Evolutionary conservation across 2,329 filamentous ascomycete species (phyloP).

Genomic region (Spiromastix sp.): DNA sequence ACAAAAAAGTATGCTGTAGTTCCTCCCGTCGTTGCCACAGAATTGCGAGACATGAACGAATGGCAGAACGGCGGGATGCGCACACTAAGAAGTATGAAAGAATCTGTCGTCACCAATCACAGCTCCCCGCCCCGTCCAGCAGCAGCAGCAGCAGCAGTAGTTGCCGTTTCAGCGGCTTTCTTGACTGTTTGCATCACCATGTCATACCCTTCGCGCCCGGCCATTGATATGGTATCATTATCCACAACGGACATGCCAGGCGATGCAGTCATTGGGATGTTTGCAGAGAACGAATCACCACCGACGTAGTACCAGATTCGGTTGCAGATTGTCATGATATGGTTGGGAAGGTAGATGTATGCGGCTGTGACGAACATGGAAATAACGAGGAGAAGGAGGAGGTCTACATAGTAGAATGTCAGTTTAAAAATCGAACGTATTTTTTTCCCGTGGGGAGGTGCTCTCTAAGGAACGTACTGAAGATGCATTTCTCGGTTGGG

Average conservation of each 20-base stretch:
- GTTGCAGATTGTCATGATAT: constrained; percentile 69
- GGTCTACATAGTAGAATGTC: constrained; percentile 48
- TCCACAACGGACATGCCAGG: constrained; percentile 2
- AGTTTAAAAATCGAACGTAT: constrained; percentile 4
- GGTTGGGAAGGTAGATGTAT: constrained; percentile 86
- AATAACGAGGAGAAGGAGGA: constrained; percentile 80
- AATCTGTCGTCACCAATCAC: no score
- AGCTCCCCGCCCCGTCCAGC: constrained; percentile 16
- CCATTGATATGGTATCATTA: constrained; percentile 18
- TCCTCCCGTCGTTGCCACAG: no score
- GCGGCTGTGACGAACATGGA: constrained; percentile 78
- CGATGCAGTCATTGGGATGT: constrained; percentile 6
- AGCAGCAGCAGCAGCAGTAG: constrained; percentile 13
- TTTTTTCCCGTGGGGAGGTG: no score
- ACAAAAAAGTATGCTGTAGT: no score
- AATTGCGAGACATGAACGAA: no score
- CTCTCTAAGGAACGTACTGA: constrained; percentile 79
- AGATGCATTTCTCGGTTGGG: constrained; percentile 89
- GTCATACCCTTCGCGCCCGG: constrained; percentile 27
- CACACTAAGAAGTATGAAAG: no score
- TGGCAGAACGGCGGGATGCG: no score
- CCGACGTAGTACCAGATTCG: constrained; percentile 92
- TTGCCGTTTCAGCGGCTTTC: constrained; percentile 30
- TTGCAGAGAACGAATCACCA: constrained; percentile 49
- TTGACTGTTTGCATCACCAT: constrained; percentile 40